Percentiles rank a stretch among this genome's conserved stretches.
Evolutionary conservation across 495 filamentous ascomycete genomes (phyloP).

Genomic region (Sporormia fimetaria): DNA sequence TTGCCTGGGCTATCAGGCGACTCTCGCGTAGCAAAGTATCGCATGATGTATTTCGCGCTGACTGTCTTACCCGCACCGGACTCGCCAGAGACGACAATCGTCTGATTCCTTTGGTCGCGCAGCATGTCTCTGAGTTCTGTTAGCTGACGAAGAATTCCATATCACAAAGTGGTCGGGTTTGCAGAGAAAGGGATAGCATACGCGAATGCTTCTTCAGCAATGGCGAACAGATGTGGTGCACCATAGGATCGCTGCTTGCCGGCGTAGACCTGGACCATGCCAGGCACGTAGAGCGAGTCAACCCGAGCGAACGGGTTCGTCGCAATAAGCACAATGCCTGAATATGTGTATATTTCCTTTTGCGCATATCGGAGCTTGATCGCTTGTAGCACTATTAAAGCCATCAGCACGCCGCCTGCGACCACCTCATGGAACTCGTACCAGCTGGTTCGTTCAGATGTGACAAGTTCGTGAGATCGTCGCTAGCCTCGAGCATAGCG

Average conservation of each 20-base stretch:
- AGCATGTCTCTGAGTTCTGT: conserved; percentile 93
- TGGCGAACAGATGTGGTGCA: conserved; percentile 95
- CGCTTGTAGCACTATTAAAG: conserved; percentile 72
- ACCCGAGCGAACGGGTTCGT: conserved; percentile 97
- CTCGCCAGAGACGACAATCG: conserved; percentile 95
- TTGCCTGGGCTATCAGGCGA: conserved; percentile 78
- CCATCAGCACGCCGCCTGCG: conserved; percentile 17
- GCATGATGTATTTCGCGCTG: conserved; percentile 99
- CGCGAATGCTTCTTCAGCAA: conserved; percentile 98
- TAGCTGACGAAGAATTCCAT: no score
- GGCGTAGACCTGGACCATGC: conserved; percentile 98
- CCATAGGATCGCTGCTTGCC: conserved; percentile 94
- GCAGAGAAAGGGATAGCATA: conserved; percentile 37
- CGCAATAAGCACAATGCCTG: conserved; percentile 95
- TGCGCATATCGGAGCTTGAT: conserved; percentile 96
- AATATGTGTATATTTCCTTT: conserved; percentile 99
- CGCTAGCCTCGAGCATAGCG: conserved; percentile 93
- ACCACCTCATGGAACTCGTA: conserved; percentile 33
- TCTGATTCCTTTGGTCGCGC: conserved; percentile 90
- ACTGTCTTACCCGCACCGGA: conserved; percentile 98
- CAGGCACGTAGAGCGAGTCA: conserved; percentile 95
- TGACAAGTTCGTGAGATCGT: conserved; percentile 94
- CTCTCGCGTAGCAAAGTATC: conserved; percentile 97
- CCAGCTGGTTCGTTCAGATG: conserved; percentile 97
- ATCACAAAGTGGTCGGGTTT: background rate